A percentile compares a stretch with the other conserved stretches of the same genome.
phyloP scores from a whole-genome alignment of 805 yeast genomes.

The Candida lessepsii region DNA sequence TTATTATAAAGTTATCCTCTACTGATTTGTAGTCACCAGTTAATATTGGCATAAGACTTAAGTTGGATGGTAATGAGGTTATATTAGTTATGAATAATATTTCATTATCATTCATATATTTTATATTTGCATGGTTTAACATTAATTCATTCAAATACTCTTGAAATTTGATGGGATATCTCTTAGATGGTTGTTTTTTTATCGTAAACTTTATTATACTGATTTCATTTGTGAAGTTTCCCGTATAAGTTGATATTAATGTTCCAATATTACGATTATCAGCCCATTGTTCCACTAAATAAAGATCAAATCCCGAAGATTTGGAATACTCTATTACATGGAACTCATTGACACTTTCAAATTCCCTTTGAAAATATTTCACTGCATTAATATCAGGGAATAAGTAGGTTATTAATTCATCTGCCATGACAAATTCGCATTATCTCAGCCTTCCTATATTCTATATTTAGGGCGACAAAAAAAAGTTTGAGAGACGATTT shows the following conservation, averaged over 20 bases:
- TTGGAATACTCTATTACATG: constrained; percentile 45
- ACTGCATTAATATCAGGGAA: constrained; percentile 62
- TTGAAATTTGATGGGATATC: constrained; percentile 53
- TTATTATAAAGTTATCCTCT: constrained; percentile 63
- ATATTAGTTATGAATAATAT: constrained; percentile 74
- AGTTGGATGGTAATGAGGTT: constrained; percentile 73
- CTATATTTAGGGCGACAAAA: no score
- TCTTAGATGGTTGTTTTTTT: constrained; percentile 43
- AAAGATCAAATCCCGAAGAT: constrained; percentile 78
- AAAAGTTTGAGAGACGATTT: no score
- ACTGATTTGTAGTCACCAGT: constrained; percentile 52
- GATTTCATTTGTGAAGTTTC: constrained; percentile 66
- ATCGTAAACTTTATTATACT: constrained; percentile 57
- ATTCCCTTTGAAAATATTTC: constrained; percentile 42
- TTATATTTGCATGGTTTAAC: constrained; percentile 67
- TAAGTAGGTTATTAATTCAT: constrained; percentile 35
- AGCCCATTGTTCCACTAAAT: constrained; percentile 95
- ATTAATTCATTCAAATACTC: constrained; percentile 65
- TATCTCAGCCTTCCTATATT: no score
- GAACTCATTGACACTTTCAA: constrained; percentile 31
- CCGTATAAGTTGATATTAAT: constrained; percentile 80
- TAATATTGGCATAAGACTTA: constrained; percentile 69
- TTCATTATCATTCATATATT: constrained; percentile 37
- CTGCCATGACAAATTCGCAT: constrained; percentile 4
- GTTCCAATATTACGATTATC: constrained; percentile 64